Conservation (phyloP, 2,329 filamentous ascomycete genomes). For the Diaporthe sp. region DNA sequence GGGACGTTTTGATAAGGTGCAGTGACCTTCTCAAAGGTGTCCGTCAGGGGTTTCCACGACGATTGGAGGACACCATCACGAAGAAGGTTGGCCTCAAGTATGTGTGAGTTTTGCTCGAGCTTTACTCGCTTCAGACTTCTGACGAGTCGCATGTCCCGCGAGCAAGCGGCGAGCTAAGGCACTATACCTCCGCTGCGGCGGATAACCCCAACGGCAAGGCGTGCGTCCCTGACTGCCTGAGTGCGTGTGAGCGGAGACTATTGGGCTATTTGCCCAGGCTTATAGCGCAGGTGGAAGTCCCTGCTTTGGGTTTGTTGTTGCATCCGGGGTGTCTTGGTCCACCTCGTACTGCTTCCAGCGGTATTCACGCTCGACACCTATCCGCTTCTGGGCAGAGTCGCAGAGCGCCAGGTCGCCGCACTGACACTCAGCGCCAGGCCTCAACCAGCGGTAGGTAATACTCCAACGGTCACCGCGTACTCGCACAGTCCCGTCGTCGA, state of each 20-base stretch:
- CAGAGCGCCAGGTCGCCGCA: slow-evolving; percentile 65
- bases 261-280: background rate
- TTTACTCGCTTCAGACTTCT: slow-evolving; percentile 31
- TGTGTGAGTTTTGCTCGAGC: slow-evolving; percentile 20
- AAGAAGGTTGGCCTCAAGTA: slow-evolving; percentile 31
- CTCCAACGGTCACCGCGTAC: slow-evolving; percentile 63
- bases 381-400: slow-evolving; percentile 62
- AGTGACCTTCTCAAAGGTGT: slow-evolving; percentile 1
- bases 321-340: background rate
- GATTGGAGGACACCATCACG: slow-evolving; percentile 3
- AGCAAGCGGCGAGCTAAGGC: background rate
- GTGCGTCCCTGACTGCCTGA: background rate
- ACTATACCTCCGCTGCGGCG: background rate
- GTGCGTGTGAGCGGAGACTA: background rate
- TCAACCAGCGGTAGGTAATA: slow-evolving; percentile 67
- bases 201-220: slow-evolving; percentile 3
- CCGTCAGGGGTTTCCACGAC: background rate
- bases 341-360: slow-evolving; percentile 57
- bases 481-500: slow-evolving; percentile 57
- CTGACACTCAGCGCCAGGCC: slow-evolving; percentile 60
- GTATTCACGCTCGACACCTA: slow-evolving; percentile 64
- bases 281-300: background rate
- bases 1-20: slow-evolving; percentile 13
- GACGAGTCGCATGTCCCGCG: slow-evolving; percentile 23
- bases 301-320: background rate